Conservation (phyloP, 345 rosid species). For the Arabidopsis arenosa region DNA sequence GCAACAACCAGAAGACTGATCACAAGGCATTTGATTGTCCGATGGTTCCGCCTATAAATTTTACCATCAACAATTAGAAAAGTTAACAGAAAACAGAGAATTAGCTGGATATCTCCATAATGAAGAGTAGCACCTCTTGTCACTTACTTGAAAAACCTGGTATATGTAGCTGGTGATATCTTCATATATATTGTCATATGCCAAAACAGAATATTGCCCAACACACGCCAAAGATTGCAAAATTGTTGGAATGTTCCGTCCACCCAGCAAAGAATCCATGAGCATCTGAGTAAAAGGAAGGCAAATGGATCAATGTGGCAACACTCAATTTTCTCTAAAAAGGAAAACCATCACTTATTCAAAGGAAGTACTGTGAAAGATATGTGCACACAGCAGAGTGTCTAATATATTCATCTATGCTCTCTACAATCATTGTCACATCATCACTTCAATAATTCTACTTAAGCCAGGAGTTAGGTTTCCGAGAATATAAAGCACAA, state of each 20-base stretch:
- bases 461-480: slow-evolving; percentile 18
- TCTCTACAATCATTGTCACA: slow-evolving; percentile 23
- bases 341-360: background rate
- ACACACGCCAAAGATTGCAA: slow-evolving; percentile 92
- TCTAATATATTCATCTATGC: background rate
- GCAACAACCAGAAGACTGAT: slow-evolving; percentile 52
- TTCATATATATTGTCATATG: slow-evolving; percentile 60
- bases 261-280: slow-evolving; percentile 60
- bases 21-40: slow-evolving; percentile 46
- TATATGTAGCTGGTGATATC: slow-evolving; percentile 59
- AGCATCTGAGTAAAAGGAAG: slow-evolving; percentile 60
- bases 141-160: slow-evolving; percentile 64
- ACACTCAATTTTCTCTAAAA: slow-evolving; percentile 31
- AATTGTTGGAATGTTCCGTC: slow-evolving; percentile 70
- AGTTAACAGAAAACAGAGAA: slow-evolving; percentile 22
- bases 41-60: slow-evolving; percentile 56
- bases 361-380: slow-evolving; percentile 6
- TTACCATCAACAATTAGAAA: slow-evolving; percentile 35
- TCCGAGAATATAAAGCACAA: slow-evolving; percentile 20
- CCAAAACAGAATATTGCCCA: slow-evolving; percentile 64
- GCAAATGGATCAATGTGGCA: slow-evolving; percentile 24
- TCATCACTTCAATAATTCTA: slow-evolving; percentile 12
- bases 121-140: slow-evolving; percentile 40
- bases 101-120: slow-evolving; percentile 17
- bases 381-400: slow-evolving; percentile 17